A percentile compares a stretch with the other conserved stretches of the same genome.
These are phyloP conservation scores for Wickerhamiella allomyrinae DNA, from an alignment of 805 yeast genomes.

Conservation along the genomic window DNA sequence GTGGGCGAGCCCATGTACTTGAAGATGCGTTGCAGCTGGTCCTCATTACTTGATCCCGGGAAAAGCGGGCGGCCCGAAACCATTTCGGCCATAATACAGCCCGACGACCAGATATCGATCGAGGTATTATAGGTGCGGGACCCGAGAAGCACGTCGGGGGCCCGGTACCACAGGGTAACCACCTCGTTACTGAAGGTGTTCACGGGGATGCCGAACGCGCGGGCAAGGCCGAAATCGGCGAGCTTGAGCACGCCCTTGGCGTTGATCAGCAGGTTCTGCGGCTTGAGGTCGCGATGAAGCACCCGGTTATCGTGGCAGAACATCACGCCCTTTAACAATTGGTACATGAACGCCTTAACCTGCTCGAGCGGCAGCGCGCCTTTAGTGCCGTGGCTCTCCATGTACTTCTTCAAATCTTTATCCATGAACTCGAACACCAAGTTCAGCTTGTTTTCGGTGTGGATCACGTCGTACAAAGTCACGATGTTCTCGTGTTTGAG, in stretches of 20 bases:
- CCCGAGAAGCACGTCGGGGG: conserved; percentile 92
- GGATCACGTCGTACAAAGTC: conserved; percentile 86
- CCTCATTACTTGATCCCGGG: conserved; percentile 94
- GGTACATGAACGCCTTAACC: conserved; percentile 88
- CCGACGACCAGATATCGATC: conserved; percentile 97
- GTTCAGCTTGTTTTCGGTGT: conserved; percentile 89
- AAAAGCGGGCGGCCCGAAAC: conserved; percentile 94
- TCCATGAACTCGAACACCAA: conserved; percentile 90
- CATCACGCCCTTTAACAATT: conserved; percentile 75
- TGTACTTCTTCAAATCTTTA: conserved; percentile 81
- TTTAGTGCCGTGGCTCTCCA: conserved; percentile 70
- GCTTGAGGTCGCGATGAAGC: conserved; percentile 77
- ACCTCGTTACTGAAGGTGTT: conserved; percentile 96
- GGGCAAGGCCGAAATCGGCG: conserved; percentile 93
- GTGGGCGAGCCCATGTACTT: conserved; percentile 93
- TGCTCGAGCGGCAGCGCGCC: conserved; percentile 62
- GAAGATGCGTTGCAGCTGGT: conserved; percentile 82
- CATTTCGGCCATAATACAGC: conserved; percentile 97
- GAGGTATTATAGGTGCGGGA: conserved; percentile 92
- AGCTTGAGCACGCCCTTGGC: conserved; percentile 81
- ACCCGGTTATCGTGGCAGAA: conserved; percentile 76
- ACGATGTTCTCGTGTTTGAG: conserved; percentile 86
- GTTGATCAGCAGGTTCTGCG: conserved; percentile 84
- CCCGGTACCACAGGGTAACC: conserved; percentile 95
- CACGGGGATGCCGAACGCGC: conserved; percentile 97